Evolutionary conservation across 75 land plant genomes (phyloP), one percentile per base, ranked within the genome.

Genomic region (Chamaecyparis obtusa): DNA sequence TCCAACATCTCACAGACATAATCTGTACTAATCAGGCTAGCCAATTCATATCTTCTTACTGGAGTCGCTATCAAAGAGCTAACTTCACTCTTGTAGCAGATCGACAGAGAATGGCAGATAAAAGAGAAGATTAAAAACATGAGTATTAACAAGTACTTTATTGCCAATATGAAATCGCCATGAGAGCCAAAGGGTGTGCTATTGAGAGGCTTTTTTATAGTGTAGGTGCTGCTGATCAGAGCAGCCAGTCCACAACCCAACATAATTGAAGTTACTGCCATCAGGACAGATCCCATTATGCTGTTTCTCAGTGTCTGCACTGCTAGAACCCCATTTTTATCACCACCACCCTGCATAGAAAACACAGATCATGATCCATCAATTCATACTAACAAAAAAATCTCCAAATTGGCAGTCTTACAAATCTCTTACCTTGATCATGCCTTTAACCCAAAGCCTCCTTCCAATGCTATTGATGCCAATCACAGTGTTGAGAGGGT

Each of bases 201-300:
- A n/a, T 87, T 84, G 17, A 93, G 56, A 17, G 94, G 90, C 83
- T 90, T 93, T 87, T 92, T 93, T 2, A 95, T 75, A 87, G 90
- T 90, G 92, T 92, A 92, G 5, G 95, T 94, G 93, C 93, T 91
- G 90, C 94, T 92, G 30, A 93, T 56, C 54, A 94, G 88, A 5
- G 96, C 94, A 13, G 97, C 96, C 33, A 94, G 74, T 35, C 92
- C 94, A 17, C 94, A 89, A 86, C 88, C 90, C 57, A 96, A 92
- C 57, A 96, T 94, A 86, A 96, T 90, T 41, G 95, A 91, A 27
- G 95, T 93, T 0, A 96, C 91, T 19, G 97, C 97, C 97, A 96
- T 93, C 69, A 96, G 86, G 60, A 94, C 93, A 16, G 93, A 90
- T 3, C 91, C 95, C 97, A 96, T 96, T 64, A 96, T 93, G 78